Evolutionary conservation across 2,329 filamentous ascomycete species (phyloP), one percentile per base, ranked within the genome.

Genomic region (Colletotrichum filicis): DNA sequence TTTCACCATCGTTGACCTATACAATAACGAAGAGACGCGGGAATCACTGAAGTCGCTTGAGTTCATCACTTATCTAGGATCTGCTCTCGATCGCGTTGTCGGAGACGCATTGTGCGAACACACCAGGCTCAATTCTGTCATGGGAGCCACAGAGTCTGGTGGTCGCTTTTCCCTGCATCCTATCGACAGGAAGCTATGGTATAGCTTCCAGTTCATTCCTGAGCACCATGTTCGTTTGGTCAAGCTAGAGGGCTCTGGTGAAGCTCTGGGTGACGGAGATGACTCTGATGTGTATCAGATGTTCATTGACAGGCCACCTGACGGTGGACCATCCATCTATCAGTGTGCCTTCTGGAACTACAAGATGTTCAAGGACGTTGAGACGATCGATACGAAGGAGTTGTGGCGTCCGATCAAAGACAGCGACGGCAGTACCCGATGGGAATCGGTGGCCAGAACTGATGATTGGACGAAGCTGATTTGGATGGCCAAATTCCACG

Each of bases 261-360:
- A 24, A 58, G 56, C 56, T 30, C 19, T 58, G 24, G 56, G 28
- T 11, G 56, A 58, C 19, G 35, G 35, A 37, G 35, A 37, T 37
- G 56, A 58, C 24, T 30, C 22, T 9, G 56, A 58, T 30, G 56
- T 58, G 12, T 58, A 58, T 6, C 56, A 58, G 28, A 30, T 30
- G 22, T 58, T 58, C 26, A 58, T 30, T 28, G 56, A 58, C 28
- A 58, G 56, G 19, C 56, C 56, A 26, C 56, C 56, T 26, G 56
- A 58, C 19, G 28, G 28, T 30, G 30, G 30, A 5, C 56, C 56
- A 8, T 58, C 56, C 6, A 35, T 58, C 56, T 22, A 58, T 35
- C 56, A 58, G 19, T 58, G 56, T 30, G 56, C 56, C 8, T 58
- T 58, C 28, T 58, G 56, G 56, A 58, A 58, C 56, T 58, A 58